phyloP scores from a whole-genome alignment of 805 yeast species.

The Starmera quercuum region DNA sequence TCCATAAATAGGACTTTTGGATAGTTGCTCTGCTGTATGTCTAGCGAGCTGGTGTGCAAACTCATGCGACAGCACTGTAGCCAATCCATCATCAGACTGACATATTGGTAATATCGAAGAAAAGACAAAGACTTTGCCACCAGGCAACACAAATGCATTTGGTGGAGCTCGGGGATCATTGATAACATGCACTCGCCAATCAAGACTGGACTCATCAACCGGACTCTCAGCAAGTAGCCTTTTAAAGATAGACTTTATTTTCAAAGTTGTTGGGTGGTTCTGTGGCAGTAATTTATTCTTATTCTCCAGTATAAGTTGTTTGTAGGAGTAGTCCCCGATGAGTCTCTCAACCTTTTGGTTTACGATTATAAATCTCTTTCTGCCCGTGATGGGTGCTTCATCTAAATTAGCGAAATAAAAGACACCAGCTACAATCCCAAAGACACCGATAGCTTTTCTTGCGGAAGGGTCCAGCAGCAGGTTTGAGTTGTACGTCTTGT shows the following conservation, averaged over 20 bases:
- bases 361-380: constrained; percentile 66
- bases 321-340: constrained; percentile 60
- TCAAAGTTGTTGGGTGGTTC: constrained; percentile 47
- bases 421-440: constrained; percentile 26
- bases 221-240: constrained; percentile 54
- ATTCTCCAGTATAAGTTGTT: constrained; percentile 50
- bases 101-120: constrained; percentile 73
- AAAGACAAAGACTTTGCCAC: constrained; percentile 91
- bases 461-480: constrained; percentile 18
- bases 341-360: constrained; percentile 55
- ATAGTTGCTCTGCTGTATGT: constrained; percentile 79
- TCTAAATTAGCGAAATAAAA: constrained; percentile 51
- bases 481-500: constrained; percentile 7
- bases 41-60: constrained; percentile 91
- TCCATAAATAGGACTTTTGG: constrained; percentile 67
- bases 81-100: constrained; percentile 79
- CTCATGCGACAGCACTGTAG: constrained; percentile 93
- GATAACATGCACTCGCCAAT: constrained; percentile 81
- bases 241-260: constrained; percentile 56
- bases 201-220: constrained; percentile 23
- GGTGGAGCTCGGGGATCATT: constrained; percentile 72
- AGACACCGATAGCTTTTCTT: constrained; percentile 24
- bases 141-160: constrained; percentile 93
- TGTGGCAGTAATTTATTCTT: constrained; percentile 48
- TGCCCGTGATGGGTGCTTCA: constrained; percentile 73